These are phyloP conservation scores for Diplodia intermedia DNA, from an alignment of 2,329 filamentous ascomycete species.

Conservation along the genomic window DNA sequence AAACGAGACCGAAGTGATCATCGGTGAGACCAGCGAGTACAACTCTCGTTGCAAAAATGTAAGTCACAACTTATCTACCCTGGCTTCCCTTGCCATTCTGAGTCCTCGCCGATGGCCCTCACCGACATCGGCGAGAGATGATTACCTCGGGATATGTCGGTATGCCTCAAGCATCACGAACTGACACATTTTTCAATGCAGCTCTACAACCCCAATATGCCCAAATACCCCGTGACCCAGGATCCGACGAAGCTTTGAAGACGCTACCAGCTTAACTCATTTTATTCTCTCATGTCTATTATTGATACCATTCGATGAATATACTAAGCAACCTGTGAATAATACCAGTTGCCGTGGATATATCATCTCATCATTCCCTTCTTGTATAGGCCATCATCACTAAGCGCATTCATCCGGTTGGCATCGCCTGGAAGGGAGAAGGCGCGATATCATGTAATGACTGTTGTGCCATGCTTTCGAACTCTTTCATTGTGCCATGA, in stretches of 20 bases:
- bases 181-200: conserved; percentile 17
- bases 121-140: conserved; percentile 10
- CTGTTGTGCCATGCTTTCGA: not conserved
- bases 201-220: conserved; percentile 38
- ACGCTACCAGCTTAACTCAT: not conserved
- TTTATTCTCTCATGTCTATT: not conserved
- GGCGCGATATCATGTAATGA: conserved; percentile 13
- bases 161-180: not conserved
- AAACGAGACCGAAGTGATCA: conserved; percentile 43
- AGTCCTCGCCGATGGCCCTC: not conserved
- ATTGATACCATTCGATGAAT: not conserved
- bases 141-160: not conserved
- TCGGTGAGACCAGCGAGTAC: conserved; percentile 43
- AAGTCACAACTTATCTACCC: conserved; percentile 33
- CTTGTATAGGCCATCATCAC: not conserved
- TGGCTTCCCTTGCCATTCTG: not conserved
- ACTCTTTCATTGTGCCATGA: not conserved
- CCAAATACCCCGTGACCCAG: conserved; percentile 39
- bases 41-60: conserved; percentile 46
- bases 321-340: not conserved
- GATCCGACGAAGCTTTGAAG: conserved; percentile 24
- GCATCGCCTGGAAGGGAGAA: not conserved
- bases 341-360: not conserved
- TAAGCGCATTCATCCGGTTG: not conserved
- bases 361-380: conserved; percentile 3